A percentile compares a stretch with the other conserved stretches of the same genome.
Conservation (phyloP, 331 rosid genomes). For the Ulmus americana region DNA sequence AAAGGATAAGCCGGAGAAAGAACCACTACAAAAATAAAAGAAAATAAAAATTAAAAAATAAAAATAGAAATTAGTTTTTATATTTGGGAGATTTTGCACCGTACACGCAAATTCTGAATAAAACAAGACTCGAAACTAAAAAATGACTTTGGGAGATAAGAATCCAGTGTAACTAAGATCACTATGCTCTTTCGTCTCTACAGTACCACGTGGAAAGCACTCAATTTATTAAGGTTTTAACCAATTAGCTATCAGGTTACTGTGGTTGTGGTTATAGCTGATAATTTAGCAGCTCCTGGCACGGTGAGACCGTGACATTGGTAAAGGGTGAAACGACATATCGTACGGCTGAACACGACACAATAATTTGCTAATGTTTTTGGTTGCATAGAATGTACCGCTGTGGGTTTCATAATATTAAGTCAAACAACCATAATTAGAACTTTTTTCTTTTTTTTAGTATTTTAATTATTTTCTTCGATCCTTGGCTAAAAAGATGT, state of each 20-base stretch:
- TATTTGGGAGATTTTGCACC: neutral
- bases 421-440: no score
- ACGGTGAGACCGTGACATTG: neutral
- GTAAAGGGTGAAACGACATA: neutral
- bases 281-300: neutral
- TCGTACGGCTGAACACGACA: neutral
- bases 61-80: neutral
- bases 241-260: neutral
- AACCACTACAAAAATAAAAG: neutral
- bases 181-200: neutral
- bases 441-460: no score
- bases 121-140: neutral
- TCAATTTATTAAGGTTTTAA: neutral
- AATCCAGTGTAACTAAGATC: neutral
- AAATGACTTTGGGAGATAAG: neutral
- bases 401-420: no score
- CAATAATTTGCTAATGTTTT: neutral
- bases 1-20: constrained; percentile 38
- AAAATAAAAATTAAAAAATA: neutral
- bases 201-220: neutral
- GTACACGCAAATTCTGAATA: neutral
- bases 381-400: neutral
- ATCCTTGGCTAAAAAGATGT: no score
- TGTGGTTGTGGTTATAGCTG: neutral
- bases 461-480: no score